phyloP scores from a whole-genome alignment of 1,284 basidiomycete genomes.

The Ustilago sp. region DNA sequence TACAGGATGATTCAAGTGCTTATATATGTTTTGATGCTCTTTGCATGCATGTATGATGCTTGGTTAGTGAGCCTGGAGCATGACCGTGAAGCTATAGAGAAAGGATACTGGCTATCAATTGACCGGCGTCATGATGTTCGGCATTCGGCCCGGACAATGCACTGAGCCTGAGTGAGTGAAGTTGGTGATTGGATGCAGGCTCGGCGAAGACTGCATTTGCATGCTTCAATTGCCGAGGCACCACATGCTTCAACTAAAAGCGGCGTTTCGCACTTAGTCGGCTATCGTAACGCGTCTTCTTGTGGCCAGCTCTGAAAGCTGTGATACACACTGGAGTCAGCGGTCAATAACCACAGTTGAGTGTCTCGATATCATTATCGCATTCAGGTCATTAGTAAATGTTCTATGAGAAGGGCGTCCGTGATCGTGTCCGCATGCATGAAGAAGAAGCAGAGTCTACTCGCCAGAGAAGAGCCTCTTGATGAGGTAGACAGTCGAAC shows the following conservation, averaged over 20 bases:
- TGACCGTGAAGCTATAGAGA: too few species aligned
- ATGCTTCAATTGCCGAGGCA: too few species aligned
- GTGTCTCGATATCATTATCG: not conserved
- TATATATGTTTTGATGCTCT: too few species aligned
- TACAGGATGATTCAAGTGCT: too few species aligned
- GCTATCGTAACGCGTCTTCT: not conserved
- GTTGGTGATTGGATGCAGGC: too few species aligned
- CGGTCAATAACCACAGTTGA: not conserved
- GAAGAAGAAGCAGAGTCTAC: constrained; percentile 15
- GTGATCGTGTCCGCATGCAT: not conserved
- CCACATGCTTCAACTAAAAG: not conserved
- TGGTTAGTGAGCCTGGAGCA: too few species aligned
- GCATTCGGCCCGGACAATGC: too few species aligned
- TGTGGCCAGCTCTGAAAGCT: not conserved
- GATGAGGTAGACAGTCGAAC: constrained; percentile 52
- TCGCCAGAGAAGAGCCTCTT: constrained; percentile 63
- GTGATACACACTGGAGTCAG: not conserved
- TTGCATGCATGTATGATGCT: too few species aligned
- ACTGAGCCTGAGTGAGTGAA: too few species aligned
- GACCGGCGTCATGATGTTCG: too few species aligned
- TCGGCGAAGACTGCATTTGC: too few species aligned
- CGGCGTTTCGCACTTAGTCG: not conserved
- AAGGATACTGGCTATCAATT: too few species aligned
- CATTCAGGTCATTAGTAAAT: constrained; percentile 1
- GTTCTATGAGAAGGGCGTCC: not conserved